Conservation (phyloP, 345 rosid species). For the Jatropha curcas region DNA sequence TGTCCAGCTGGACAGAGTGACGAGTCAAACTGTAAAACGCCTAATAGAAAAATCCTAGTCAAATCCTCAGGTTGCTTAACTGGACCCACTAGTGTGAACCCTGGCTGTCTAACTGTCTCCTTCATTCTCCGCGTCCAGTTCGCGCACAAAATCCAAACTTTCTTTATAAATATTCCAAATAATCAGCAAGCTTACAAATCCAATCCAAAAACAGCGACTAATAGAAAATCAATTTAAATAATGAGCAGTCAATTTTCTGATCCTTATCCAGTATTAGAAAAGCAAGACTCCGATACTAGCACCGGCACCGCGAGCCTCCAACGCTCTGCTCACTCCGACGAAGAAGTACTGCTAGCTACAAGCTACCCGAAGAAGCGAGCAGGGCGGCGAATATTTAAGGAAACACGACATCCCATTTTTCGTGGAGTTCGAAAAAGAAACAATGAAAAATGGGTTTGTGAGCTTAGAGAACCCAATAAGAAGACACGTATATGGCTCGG, state of each 20-base stretch:
- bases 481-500: conserved; percentile 77
- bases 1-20: neutral
- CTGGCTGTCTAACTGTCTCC: neutral
- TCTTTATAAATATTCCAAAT: no score
- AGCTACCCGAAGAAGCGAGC: conserved; percentile 29
- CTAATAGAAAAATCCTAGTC: neutral
- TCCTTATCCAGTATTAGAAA: neutral
- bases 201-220: no score
- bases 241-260: conserved; percentile 1
- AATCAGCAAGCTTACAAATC: no score
- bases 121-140: neutral
- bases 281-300: neutral
- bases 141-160: conserved; percentile 1
- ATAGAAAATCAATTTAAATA: neutral
- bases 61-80: neutral
- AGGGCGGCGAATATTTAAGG: conserved; percentile 55
- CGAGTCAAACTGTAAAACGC: neutral
- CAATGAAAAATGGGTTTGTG: conserved; percentile 72
- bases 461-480: conserved; percentile 56
- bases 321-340: conserved; percentile 13
- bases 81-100: neutral
- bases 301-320: no score
- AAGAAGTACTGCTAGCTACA: conserved; percentile 14
- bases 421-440: conserved; percentile 64
- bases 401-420: conserved; percentile 73